Evolutionary conservation across 192 early-diverging fungal species (phyloP), one percentile per base, ranked within the genome.

Genomic region (Dissophora ornata): DNA sequence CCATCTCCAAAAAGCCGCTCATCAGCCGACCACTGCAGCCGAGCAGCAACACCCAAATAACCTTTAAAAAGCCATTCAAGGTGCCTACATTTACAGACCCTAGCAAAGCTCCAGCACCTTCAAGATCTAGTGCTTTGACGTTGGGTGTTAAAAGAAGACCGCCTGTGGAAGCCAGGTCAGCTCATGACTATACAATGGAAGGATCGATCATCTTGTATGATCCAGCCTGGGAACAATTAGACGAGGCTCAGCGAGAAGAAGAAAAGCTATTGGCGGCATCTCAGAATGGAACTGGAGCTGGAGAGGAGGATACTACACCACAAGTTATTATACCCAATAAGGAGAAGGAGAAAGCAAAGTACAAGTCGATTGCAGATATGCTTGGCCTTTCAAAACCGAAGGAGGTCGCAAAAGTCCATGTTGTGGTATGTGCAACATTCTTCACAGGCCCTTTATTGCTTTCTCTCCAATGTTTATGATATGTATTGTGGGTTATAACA

Each of bases 191-290:
- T 13, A 91, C 90, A 12, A 87, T 87, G 8, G 90, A 92, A 47
- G 90, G 88, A 24, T 94, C 97, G 1, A 86, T 99, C 33, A 86
- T 99, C 9, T 68, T 99, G 10, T 96, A 92, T 81, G 85, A 90
- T 49, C 96, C 96, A 24, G 81, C 77, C 1, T 73, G 83, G 58
- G 78, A 69, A 13, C 63, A 78, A 40, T 64, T 87, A 18, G 84
- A 87, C 1, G 86, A 86, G 28, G 71, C 81, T 0, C 85, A 88
- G 41, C 63, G 83, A 22, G 59, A 82, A 10, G 81, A 84, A 30
- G 66, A 83, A 33, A 80, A 44, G 26, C 38, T 77, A 9, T 7
- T 77, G 18, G 46, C 70, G 34, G 79, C 79, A 29, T 70, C 62
- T 2, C 66, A 66, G 34, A 44, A 59, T 12, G 54, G 57, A 48